Conservation (phyloP, 2,329 filamentous ascomycete genomes). For the Hawksworthiomyces lignivorus region DNA sequence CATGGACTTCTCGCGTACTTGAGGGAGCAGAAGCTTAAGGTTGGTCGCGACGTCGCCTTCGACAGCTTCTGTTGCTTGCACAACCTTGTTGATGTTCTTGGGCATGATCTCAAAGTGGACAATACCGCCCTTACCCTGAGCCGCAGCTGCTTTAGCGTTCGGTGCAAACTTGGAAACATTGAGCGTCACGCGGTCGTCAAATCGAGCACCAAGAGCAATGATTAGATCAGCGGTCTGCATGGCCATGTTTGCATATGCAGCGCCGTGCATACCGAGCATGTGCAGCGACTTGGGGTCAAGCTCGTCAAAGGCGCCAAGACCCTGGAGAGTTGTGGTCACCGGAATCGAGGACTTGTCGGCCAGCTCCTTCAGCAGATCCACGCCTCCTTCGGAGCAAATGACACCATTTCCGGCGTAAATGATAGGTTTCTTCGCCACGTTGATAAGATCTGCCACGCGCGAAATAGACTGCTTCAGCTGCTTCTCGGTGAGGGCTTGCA, state of each 20-base stretch:
- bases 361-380: constrained; percentile 73
- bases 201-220: constrained; percentile 85
- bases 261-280: constrained; percentile 98
- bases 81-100: constrained; percentile 99
- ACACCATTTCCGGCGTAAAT: constrained; percentile 94
- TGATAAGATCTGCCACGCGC: constrained; percentile 75
- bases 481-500: constrained; percentile 62
- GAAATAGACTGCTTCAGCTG: constrained; percentile 67
- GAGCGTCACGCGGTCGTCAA: constrained; percentile 90
- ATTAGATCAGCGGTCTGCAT: constrained; percentile 97
- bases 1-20: constrained; percentile 55
- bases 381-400: constrained; percentile 69
- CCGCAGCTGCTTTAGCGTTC: constrained; percentile 73
- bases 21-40: constrained; percentile 65
- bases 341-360: constrained; percentile 85
- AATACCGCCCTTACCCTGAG: constrained; percentile 83
- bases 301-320: constrained; percentile 87
- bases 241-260: constrained; percentile 94
- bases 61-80: constrained; percentile 90
- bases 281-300: constrained; percentile 88
- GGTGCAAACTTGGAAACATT: constrained; percentile 83
- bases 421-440: constrained; percentile 84
- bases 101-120: constrained; percentile 98
- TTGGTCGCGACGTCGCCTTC: constrained; percentile 87
- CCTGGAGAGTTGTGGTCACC: constrained; percentile 92